Conservation (phyloP, 305 asterid species). For the Solanum aculeatissimum region DNA sequence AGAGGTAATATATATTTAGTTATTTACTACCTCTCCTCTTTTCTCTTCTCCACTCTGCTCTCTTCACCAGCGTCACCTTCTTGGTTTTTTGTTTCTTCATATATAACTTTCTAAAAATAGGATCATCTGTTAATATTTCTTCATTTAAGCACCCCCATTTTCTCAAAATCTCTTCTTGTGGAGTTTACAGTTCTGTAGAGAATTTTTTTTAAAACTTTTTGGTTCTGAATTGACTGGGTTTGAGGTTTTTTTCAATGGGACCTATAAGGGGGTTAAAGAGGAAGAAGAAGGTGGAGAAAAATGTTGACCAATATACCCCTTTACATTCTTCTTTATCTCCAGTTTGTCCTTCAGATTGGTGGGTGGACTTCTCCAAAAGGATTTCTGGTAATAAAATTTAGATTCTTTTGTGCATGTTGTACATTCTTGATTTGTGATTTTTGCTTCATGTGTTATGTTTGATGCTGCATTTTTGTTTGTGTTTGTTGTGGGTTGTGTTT, state of each 20-base stretch:
- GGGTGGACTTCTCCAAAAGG: conserved; percentile 16
- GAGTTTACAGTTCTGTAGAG: neutral
- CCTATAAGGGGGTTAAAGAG: conserved; percentile 12
- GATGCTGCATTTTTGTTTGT: neutral
- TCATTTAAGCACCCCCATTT: neutral
- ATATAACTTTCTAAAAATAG: neutral
- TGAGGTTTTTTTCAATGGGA: neutral
- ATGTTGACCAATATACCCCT: conserved; percentile 5
- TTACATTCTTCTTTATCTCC: neutral
- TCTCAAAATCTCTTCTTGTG: neutral
- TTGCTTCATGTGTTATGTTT: neutral
- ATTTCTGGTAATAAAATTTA: conserved; percentile 4
- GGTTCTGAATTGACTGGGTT: neutral
- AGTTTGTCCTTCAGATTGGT: conserved; percentile 13
- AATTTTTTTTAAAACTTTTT: neutral
- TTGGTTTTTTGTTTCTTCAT: neutral
- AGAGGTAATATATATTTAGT: too few relatives aligned
- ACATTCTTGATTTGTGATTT: neutral
- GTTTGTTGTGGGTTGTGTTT: neutral
- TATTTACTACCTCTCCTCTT: neutral
- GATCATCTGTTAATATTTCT: neutral
- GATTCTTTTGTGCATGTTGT: neutral
- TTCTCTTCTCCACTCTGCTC: neutral
- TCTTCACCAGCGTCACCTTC: neutral
- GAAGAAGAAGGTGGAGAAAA: conserved; percentile 5